A percentile compares a stretch with the other conserved stretches of the same genome.
Evolutionary conservation across 108 stramenopile species (phyloP).

Genomic region (Pseudonitzschia delicatissima): DNA sequence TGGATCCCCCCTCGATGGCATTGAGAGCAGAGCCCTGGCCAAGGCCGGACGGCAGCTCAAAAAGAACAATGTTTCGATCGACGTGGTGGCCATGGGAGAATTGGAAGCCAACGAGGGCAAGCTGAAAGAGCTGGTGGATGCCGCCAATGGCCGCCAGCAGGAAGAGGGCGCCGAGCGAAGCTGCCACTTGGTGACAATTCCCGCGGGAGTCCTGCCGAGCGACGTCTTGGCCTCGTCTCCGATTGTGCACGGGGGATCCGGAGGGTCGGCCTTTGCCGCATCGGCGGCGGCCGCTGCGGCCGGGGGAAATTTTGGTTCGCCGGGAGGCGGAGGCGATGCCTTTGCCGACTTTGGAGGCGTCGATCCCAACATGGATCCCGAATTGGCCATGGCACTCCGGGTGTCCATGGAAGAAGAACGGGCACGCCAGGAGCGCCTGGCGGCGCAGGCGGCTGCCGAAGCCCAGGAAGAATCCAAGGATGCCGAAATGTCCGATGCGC

Average conservation of each 20-base stretch:
- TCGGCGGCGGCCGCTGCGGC: constrained; percentile 38
- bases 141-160: constrained; percentile 74
- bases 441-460: constrained; percentile 40
- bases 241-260: constrained; percentile 77
- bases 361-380: constrained; percentile 98
- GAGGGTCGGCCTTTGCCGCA: constrained; percentile 41
- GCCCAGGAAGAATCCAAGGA: constrained; percentile 17
- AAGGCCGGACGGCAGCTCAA: constrained; percentile 88
- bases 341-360: constrained; percentile 93
- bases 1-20: constrained; percentile 67
- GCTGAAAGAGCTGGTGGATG: constrained; percentile 88
- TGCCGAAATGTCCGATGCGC: constrained; percentile 37
- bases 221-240: constrained; percentile 90
- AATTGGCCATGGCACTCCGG: constrained; percentile 97
- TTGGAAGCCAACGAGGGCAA: constrained; percentile 86
- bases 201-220: constrained; percentile 89
- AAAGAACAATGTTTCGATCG: constrained; percentile 96
- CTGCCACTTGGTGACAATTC: constrained; percentile 94
- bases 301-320: constrained; percentile 26
- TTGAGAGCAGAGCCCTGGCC: constrained; percentile 49
- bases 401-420: constrained; percentile 98
- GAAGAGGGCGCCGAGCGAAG: constrained; percentile 70
- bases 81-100: constrained; percentile 94
- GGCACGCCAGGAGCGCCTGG: constrained; percentile 68
- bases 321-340: constrained; percentile 60